Conservation (phyloP, 2,329 filamentous ascomycete species). For the Phyllosticta citriasiana region DNA sequence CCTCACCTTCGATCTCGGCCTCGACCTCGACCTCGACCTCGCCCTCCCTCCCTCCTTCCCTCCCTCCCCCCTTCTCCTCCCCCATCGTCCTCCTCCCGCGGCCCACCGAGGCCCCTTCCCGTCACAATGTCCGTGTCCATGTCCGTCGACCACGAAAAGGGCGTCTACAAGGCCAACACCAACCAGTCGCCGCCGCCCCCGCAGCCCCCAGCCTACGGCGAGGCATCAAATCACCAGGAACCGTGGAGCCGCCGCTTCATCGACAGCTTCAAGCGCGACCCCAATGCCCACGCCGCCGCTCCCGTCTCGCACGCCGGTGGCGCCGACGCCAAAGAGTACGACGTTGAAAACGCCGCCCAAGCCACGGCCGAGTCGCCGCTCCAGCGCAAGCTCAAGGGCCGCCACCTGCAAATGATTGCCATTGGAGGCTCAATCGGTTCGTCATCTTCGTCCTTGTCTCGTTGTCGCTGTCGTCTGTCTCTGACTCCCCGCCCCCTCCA, state of each 20-base stretch:
- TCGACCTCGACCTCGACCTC: not conserved
- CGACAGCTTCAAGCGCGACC: slow-evolving; percentile 31
- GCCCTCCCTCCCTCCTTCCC: not conserved
- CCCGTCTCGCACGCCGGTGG: slow-evolving; percentile 33
- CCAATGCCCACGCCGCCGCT: slow-evolving; percentile 35
- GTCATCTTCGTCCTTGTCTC: slow-evolving; percentile 1
- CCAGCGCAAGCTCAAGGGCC: slow-evolving; percentile 46
- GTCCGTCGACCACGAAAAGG: slow-evolving; percentile 9
- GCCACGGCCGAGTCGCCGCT: slow-evolving; percentile 50
- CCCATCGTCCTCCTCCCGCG: not conserved
- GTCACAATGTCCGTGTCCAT: not conserved
- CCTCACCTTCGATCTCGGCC: slow-evolving; percentile 2
- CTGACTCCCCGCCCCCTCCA: slow-evolving; percentile 3
- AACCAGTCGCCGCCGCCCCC: slow-evolving; percentile 6
- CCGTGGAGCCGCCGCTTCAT: slow-evolving; percentile 32
- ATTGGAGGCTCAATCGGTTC: slow-evolving; percentile 74
- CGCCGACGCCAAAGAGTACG: slow-evolving; percentile 40
- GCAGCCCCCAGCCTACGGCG: slow-evolving; percentile 20
- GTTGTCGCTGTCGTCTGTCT: not conserved
- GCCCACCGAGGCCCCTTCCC: not conserved
- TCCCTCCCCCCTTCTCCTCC: not conserved
- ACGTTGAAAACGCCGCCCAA: slow-evolving; percentile 8
- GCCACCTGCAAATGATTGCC: slow-evolving; percentile 95
- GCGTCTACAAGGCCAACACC: slow-evolving; percentile 7
- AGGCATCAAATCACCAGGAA: slow-evolving; percentile 24